Base-by-base conservation (phyloP, 768 basidiomycete genomes). In the Boletus fagicola region DNA sequence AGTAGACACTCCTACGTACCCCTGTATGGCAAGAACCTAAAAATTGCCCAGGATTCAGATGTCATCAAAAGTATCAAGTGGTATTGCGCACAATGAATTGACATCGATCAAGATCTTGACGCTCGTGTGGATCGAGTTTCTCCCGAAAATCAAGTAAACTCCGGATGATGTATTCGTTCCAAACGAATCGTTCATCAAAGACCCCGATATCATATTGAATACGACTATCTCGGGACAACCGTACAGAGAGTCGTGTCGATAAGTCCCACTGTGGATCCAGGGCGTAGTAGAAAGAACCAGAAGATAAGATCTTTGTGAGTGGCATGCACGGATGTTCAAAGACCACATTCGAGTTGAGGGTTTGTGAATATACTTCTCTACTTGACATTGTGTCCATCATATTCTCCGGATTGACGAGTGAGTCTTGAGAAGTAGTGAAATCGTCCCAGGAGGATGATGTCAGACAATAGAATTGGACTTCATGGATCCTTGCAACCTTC, bases 251-350 rank as follows among this genome's bases (percentile, higher is more conserved):
- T 45, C 95, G 78, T 1, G 92, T 88, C 5, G 94, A 94, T 31
- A 98, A 76, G 72, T 98, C 95, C 92, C 95, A 98, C 8, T 81
- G 78, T 0, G 88, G 82, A 64, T 86, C 86, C 28, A 87, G 68
- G 2, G 97, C 87, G 67, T 91, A 97, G 74, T 98, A 99, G 75
- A 99, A 99, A 1, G 89, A 86, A 6, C 94, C 94, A 24, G 89
- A 89, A 31, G 92, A 89, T 5, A 99, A 76, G 54, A 98, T 94
- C 73, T 96, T 97, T 47, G 84, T 87, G 65, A 98, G 82, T 0
- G 93, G 89, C 59, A 84, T 71, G 70, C 95, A 98, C 2, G 97
- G 97, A 66, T 98, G 93, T 65, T 95, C 93, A 67, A 87, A 86
- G 26, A 87, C 77, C n/a, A 77, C 77, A 11, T 83, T 65, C 11